Percentiles rank a stretch among this genome's conserved stretches.
Conservation (phyloP, 2,329 filamentous ascomycete species). For the Talaromyces rugulosus region DNA sequence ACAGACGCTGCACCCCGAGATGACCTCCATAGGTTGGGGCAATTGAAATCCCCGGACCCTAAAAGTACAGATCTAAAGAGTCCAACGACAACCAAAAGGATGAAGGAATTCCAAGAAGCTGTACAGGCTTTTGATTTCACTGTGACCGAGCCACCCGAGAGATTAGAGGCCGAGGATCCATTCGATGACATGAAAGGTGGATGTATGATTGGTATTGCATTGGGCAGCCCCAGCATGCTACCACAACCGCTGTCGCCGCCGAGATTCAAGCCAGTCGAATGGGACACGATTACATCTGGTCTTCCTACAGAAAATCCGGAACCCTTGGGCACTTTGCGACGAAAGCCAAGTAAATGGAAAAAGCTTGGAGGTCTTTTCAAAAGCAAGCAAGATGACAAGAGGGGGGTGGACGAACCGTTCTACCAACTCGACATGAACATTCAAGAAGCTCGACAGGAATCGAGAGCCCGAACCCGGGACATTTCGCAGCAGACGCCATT, state of each 20-base stretch:
- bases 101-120: conserved; percentile 14
- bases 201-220: conserved; percentile 64
- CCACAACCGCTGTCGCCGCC: conserved; percentile 5
- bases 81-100: conserved; percentile 5
- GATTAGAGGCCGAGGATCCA: conserved; percentile 16
- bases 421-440: conserved; percentile 25
- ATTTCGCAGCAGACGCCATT: background rate
- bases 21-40: conserved; percentile 21
- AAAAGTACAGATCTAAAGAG: background rate
- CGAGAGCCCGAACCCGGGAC: background rate
- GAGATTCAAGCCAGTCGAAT: background rate
- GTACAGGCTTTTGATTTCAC: conserved; percentile 27
- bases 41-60: conserved; percentile 9
- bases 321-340: conserved; percentile 17
- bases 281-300: conserved; percentile 6
- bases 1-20: conserved; percentile 29
- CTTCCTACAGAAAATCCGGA: conserved; percentile 11
- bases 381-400: conserved; percentile 27
- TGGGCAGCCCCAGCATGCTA: conserved; percentile 60
- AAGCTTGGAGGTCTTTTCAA: conserved; percentile 44
- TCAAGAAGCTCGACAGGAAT: background rate
- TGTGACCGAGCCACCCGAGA: conserved; percentile 24
- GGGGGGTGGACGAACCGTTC: conserved; percentile 21
- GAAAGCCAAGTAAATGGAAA: conserved; percentile 44
- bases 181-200: conserved; percentile 10